Percentiles rank a stretch among this genome's conserved stretches.
Evolutionary conservation across 2,329 filamentous ascomycete genomes (phyloP).

Genomic region (Penicillium frequentans): DNA sequence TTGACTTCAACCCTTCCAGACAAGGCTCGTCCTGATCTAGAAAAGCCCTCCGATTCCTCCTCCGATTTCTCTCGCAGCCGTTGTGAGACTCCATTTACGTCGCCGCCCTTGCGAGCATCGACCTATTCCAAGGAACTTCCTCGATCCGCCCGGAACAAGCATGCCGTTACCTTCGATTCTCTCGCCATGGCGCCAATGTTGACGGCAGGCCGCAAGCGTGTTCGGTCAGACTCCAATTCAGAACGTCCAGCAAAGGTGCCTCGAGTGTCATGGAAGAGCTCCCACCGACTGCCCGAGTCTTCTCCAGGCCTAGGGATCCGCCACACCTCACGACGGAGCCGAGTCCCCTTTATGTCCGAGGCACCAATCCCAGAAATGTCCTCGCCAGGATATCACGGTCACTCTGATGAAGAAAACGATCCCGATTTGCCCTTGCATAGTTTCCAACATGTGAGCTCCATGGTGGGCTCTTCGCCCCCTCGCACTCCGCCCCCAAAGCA

Average conservation of each 20-base stretch:
- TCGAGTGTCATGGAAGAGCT: slow-evolving; percentile 71
- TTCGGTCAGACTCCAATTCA: slow-evolving; percentile 62
- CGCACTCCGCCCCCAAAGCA: slow-evolving; percentile 71
- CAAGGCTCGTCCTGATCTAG: slow-evolving; percentile 64
- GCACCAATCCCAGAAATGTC: slow-evolving; percentile 67
- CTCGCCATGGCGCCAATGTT: slow-evolving; percentile 45
- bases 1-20: slow-evolving; percentile 71
- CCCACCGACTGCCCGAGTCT: slow-evolving; percentile 75
- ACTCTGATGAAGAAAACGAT: slow-evolving; percentile 75
- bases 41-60: slow-evolving; percentile 82
- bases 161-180: slow-evolving; percentile 47
- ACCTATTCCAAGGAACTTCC: slow-evolving; percentile 82
- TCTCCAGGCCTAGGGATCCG: slow-evolving; percentile 75
- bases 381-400: slow-evolving; percentile 43
- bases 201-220: slow-evolving; percentile 64
- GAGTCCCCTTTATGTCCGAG: slow-evolving; percentile 76
- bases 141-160: slow-evolving; percentile 49
- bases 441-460: slow-evolving; percentile 45
- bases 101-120: slow-evolving; percentile 78
- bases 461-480: slow-evolving; percentile 76
- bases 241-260: slow-evolving; percentile 59
- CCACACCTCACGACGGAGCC: slow-evolving; percentile 70
- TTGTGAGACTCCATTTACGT: slow-evolving; percentile 61
- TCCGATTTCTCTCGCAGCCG: slow-evolving; percentile 71
- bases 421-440: slow-evolving; percentile 66